A percentile compares a stretch with the other conserved stretches of the same genome.
phyloP scores from a whole-genome alignment of 345 rosid species.

The Aethionema arabicum region DNA sequence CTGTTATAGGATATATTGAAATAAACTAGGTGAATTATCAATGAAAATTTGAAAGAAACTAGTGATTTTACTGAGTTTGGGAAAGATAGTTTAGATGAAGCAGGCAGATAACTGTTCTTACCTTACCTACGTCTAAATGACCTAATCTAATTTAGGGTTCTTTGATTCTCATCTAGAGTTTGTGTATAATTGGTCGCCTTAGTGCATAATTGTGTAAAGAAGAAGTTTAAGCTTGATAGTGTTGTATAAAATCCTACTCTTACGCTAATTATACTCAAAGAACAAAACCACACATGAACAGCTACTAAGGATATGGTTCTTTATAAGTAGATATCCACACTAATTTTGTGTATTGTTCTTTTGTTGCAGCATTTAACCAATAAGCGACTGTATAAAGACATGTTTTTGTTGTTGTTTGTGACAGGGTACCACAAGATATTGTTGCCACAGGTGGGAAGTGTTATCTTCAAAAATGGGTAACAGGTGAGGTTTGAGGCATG shows the following conservation, averaged over 20 bases:
- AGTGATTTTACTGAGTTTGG: neutral
- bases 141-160: neutral
- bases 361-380: neutral
- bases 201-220: too few species aligned
- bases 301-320: too few species aligned
- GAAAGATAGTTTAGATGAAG: neutral
- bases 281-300: too few species aligned
- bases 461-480: constrained; percentile 77
- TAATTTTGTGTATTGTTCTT: neutral
- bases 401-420: neutral
- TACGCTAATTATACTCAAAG: too few species aligned
- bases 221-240: too few species aligned
- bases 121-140: neutral
- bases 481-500: constrained; percentile 46
- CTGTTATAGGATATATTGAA: too few species aligned
- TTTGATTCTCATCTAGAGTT: neutral
- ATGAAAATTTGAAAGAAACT: neutral
- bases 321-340: too few species aligned
- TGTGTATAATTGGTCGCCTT: too few species aligned
- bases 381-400: neutral
- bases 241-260: too few species aligned
- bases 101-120: neutral
- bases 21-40: too few species aligned
- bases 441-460: constrained; percentile 96
- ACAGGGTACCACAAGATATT: constrained; percentile 97